Conservation (phyloP, 352 stramenopile species). For the Globisporangium paddicum region DNA sequence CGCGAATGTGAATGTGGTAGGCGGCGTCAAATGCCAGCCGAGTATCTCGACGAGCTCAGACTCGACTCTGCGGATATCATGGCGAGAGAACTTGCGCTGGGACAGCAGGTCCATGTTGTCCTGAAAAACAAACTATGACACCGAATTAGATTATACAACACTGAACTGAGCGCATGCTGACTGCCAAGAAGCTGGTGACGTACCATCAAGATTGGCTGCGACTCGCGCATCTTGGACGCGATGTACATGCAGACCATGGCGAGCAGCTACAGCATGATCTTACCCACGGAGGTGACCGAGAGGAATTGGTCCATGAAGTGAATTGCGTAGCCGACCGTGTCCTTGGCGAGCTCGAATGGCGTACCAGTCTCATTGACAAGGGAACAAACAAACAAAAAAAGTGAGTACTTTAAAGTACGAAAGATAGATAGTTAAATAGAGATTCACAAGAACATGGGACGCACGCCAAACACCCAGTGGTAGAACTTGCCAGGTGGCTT, state of each 20-base stretch:
- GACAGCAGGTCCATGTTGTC: slow-evolving; percentile 50
- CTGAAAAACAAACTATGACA: slow-evolving; percentile 4
- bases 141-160: neutral
- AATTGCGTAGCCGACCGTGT: slow-evolving; percentile 39
- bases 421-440: no score
- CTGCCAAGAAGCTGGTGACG: neutral
- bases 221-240: slow-evolving; percentile 51
- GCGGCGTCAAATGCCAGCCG: slow-evolving; percentile 31
- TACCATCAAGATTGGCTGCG: slow-evolving; percentile 44
- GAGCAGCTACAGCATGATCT: slow-evolving; percentile 46
- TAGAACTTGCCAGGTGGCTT: slow-evolving; percentile 37
- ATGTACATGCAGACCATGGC: slow-evolving; percentile 48
- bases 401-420: neutral
- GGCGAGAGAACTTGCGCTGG: slow-evolving; percentile 36
- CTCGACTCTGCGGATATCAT: slow-evolving; percentile 35
- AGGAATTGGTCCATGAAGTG: slow-evolving; percentile 48
- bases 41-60: slow-evolving; percentile 27
- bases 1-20: slow-evolving; percentile 34
- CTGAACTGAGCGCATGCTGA: neutral
- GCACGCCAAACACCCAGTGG: slow-evolving; percentile 48
- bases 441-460: neutral
- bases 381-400: neutral
- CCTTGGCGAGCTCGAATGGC: slow-evolving; percentile 38
- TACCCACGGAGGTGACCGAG: slow-evolving; percentile 35
- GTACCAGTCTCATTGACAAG: slow-evolving; percentile 33